A percentile compares a stretch with the other conserved stretches of the same genome.
These are phyloP conservation scores for Selaginella moellendorffii DNA, from an alignment of 75 land plant genomes.

Conservation along the genomic window DNA sequence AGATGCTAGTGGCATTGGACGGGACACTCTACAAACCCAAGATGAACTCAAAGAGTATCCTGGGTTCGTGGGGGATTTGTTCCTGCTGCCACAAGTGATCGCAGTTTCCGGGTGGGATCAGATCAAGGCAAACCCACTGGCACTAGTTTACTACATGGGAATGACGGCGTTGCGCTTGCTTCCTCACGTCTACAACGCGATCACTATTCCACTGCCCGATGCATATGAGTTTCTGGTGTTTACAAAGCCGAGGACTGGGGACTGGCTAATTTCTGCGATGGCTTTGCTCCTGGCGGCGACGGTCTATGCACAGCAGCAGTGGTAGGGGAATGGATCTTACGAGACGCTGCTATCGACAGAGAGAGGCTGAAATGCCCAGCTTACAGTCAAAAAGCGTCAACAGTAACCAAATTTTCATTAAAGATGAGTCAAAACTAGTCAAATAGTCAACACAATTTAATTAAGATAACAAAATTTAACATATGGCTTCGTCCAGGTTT, in stretches of 20 bases:
- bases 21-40: slow-evolving; percentile 18
- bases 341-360: too few relatives aligned
- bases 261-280: slow-evolving; percentile 34
- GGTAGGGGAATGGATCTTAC: too few relatives aligned
- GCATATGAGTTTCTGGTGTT: slow-evolving; percentile 28
- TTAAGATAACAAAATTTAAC: too few relatives aligned
- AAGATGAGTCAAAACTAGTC: too few relatives aligned
- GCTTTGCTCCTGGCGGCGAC: slow-evolving; percentile 31
- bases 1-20: slow-evolving; percentile 14
- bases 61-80: slow-evolving; percentile 61
- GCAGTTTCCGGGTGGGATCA: slow-evolving; percentile 43
- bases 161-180: slow-evolving; percentile 41
- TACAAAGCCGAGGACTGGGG: slow-evolving; percentile 48
- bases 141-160: slow-evolving; percentile 41
- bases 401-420: too few relatives aligned
- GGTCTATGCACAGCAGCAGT: slow-evolving; percentile 50
- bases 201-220: slow-evolving; percentile 31
- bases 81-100: slow-evolving; percentile 58
- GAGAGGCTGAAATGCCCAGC: too few relatives aligned
- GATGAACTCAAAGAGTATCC: slow-evolving; percentile 43
- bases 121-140: slow-evolving; percentile 36
- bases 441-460: too few relatives aligned
- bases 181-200: slow-evolving; percentile 47
- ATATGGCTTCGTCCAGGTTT: background rate
- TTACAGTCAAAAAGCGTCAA: too few relatives aligned